Evolutionary conservation across 345 rosid species (phyloP), one percentile per base, ranked within the genome.

Genomic region (Orychophragmus violaceus): DNA sequence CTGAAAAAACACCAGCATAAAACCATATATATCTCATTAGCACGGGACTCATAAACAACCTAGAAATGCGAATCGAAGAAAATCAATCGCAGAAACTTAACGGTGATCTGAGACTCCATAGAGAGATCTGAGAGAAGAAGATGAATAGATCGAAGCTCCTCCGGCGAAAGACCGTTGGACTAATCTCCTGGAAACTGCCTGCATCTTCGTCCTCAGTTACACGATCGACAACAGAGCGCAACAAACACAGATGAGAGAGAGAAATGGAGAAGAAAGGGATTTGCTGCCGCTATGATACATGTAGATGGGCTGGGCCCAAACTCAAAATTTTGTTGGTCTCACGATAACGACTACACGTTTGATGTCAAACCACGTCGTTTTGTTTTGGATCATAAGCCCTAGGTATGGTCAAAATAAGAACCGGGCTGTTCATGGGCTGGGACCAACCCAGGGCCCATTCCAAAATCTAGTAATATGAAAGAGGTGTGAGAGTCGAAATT

Each of bases 161-260:
- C 84, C 81, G 71, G 57, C 71, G 51, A 65, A 51, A 50, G 87
- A 80, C 53, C 76, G 85, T 21, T 83, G 94, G 51, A 82, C 71
- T 28, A 90, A 77, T 58, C 92, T 83, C 77, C 85, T 80, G 8
- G 92, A 76, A 45, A 88, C 53, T 59, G 88, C 82, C 74, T 85
- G 96, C 95, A 94, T 90, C 85, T 5, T 39, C 45, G 79, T 70
- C 56, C 56, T 66, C 51, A 56, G 53, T 69, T 41, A 5, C 51
- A 33, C 67, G 33, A 52, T 61, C 59, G 48, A 72, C 32, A 52
- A 65, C 24, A 6, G 46, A 41, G 16, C 58, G 55, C 58, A 63
- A 71, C 27, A 50, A 63, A 17, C 27, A 51, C 49, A 62, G 44
- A 56, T 29, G 77, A 59, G 65, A 64, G 54, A 37, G 48, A 42